Evolutionary conservation across 768 basidiomycete species (phyloP), one percentile per base, ranked within the genome.

Genomic region (Glaciozyma martinii): DNA sequence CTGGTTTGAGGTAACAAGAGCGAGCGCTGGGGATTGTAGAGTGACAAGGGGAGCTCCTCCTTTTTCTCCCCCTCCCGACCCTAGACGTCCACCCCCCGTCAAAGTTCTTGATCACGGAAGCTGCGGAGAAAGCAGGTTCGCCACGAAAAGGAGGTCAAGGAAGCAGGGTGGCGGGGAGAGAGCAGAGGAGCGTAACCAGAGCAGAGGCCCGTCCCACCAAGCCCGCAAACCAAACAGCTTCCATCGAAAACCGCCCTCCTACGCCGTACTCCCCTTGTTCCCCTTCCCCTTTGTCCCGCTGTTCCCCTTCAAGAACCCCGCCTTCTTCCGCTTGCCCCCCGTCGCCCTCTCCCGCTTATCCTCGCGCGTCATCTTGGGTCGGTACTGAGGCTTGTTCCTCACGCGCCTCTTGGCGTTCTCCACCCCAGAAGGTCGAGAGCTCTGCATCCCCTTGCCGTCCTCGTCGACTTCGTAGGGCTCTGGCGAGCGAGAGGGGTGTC

Each of bases 241-340:
- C n/a, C 9, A 47, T 47, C 3, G n/a, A 46, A 13, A 46, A 5
- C 9, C 13, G 10, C 3, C n/a, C 19, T 47, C 44, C 46, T 47
- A 78, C 77, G 13, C 76, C 76, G 6, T 79, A 78, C 74, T 79
- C 78, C 56, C 62, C 53, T 58, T 58, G 21, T 59, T 58, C 15
- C 47, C 53, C 66, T 55, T 63, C 37, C 53, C 68, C 56, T 66
- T 66, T 19, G 68, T 70, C 25, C 65, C 68, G 37, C 59, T 64
- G 60, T 62, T 66, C 56, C 61, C 46, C 32, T 55, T 56, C 40
- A 54, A 27, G 33, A 66, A 25, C 53, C 62, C 46, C 37, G 58
- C 63, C 68, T 70, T 70, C n/a, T 52, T 53, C 47, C 61, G 61
- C 33, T 70, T 70, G 10, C 65, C 62, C 0, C 62, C 65, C 23